phyloP scores from a whole-genome alignment of 768 basidiomycete species.

The Mrakia frigida region DNA sequence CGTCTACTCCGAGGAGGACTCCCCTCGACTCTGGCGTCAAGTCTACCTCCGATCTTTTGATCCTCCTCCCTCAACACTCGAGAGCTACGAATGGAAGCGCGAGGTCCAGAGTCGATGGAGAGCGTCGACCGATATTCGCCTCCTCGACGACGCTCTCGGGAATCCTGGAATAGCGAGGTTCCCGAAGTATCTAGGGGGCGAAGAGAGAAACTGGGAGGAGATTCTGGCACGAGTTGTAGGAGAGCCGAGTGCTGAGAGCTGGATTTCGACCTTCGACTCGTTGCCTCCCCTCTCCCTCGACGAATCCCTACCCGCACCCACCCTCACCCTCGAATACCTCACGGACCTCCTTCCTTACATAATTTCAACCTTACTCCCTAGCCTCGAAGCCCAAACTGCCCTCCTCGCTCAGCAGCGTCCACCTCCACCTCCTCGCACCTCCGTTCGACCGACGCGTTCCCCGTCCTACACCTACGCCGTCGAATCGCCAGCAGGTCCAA shows the following conservation, averaged over 20 bases:
- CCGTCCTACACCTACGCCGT: background rate
- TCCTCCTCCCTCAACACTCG: background rate
- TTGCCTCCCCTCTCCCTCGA: background rate
- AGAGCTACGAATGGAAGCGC: background rate
- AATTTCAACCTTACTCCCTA: background rate
- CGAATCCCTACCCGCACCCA: background rate
- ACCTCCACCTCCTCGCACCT: background rate
- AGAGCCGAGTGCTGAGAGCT: background rate
- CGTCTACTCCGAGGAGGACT: background rate
- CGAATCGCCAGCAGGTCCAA: background rate
- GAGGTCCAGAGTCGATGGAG: slow-evolving; percentile 7
- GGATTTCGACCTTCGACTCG: background rate
- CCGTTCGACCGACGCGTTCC: background rate
- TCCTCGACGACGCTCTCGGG: background rate
- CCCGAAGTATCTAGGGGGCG: background rate
- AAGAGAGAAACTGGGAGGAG: background rate
- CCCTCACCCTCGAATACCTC: background rate
- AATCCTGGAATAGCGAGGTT: background rate
- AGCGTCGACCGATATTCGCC: background rate
- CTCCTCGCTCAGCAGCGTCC: background rate
- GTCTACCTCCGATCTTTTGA: slow-evolving; percentile 7
- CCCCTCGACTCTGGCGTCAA: background rate
- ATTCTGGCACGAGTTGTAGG: background rate
- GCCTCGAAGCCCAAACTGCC: background rate
- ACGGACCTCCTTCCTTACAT: background rate